phyloP scores from a whole-genome alignment of 495 filamentous ascomycete genomes.

The Hyaloscypha finlandica region DNA sequence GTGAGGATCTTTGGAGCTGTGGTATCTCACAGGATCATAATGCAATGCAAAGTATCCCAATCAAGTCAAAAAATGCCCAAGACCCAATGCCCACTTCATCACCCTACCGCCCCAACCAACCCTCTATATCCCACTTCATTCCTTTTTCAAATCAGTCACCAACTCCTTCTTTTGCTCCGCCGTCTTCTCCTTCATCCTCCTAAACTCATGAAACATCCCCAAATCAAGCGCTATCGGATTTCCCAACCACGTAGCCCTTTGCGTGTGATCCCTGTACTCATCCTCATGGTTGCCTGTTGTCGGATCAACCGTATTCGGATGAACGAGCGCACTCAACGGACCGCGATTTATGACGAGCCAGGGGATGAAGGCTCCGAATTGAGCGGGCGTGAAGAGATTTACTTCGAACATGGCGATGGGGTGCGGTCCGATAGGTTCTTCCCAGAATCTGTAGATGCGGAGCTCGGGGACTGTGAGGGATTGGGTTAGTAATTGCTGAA shows the following conservation, averaged over 20 bases:
- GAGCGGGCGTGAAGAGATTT: slow-evolving; percentile 78
- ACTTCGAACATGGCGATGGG: slow-evolving; percentile 91
- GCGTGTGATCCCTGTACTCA: slow-evolving; percentile 57
- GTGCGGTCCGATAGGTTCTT: slow-evolving; percentile 79
- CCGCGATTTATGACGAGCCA: slow-evolving; percentile 87
- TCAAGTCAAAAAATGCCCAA: no score
- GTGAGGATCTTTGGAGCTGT: no score
- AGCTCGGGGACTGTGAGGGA: slow-evolving; percentile 71
- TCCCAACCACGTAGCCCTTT: slow-evolving; percentile 85
- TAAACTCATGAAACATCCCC: slow-evolving; percentile 51
- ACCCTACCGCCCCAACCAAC: no score
- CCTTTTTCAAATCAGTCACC: slow-evolving; percentile 1
- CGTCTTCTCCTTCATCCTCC: slow-evolving; percentile 5
- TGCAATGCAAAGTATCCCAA: no score
- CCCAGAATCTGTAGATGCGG: slow-evolving; percentile 76
- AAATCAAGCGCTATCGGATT: slow-evolving; percentile 70
- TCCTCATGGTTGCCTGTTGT: slow-evolving; percentile 37
- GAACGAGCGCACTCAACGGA: slow-evolving; percentile 75
- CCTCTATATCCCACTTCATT: background rate
- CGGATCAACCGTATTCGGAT: slow-evolving; percentile 69
- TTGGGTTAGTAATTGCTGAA: background rate
- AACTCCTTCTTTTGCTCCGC: background rate
- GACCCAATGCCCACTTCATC: no score
- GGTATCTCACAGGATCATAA: no score
- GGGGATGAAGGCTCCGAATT: slow-evolving; percentile 45